These are phyloP conservation scores for Backusella australiensis DNA, from an alignment of 192 early-diverging fungal genomes.

Conservation along the genomic window DNA sequence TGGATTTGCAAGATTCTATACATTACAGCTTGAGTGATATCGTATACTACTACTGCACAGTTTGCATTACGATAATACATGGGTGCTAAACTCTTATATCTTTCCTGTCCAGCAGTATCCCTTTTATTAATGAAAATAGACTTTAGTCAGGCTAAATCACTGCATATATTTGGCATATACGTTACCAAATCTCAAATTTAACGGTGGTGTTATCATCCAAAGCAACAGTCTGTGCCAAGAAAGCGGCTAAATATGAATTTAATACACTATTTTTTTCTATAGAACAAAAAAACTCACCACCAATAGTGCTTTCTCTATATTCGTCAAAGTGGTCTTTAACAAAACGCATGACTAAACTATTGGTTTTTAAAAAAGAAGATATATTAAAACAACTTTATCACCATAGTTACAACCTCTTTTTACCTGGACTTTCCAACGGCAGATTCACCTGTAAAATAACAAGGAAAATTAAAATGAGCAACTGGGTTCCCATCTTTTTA, in stretches of 20 bases:
- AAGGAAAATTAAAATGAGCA: neutral
- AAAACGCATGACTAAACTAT: constrained; percentile 79
- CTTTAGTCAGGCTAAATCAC: neutral
- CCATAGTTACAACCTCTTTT: neutral
- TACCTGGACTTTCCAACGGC: constrained; percentile 72
- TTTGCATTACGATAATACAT: constrained; percentile 77
- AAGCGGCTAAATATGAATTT: constrained; percentile 47
- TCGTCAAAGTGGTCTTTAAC: constrained; percentile 94
- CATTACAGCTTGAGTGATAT: constrained; percentile 70
- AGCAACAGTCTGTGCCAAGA: constrained; percentile 77
- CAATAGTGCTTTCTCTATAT: constrained; percentile 91
- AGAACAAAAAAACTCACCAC: constrained; percentile 44
- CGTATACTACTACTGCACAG: constrained; percentile 71
- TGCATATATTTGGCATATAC: neutral
- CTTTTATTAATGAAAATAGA: constrained; percentile 23
- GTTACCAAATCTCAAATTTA: constrained; percentile 92
- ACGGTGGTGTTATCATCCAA: constrained; percentile 86
- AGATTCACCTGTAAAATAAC: constrained; percentile 47
- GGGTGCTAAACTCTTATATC: constrained; percentile 71
- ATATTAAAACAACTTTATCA: neutral
- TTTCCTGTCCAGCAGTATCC: constrained; percentile 74
- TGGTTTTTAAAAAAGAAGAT: neutral
- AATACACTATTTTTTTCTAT: neutral
- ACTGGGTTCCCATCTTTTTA: neutral
- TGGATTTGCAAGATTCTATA: neutral